Evolutionary conservation across 345 rosid genomes (phyloP).

Genomic region (Toxicodendron radicans): DNA sequence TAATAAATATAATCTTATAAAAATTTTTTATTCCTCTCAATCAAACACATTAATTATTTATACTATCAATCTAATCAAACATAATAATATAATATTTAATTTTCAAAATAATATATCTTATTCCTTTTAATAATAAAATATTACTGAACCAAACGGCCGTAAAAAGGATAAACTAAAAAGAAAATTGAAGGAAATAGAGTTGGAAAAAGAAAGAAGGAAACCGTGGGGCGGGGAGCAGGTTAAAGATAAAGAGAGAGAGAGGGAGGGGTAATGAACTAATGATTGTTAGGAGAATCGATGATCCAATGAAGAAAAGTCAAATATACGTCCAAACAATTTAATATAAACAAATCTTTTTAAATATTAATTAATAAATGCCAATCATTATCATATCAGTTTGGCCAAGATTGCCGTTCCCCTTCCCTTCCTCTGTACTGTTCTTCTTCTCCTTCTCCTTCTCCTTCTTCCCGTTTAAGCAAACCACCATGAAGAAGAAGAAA

Average conservation of each 20-base stretch:
- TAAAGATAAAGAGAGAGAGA: background rate
- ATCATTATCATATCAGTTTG: conserved; percentile 32
- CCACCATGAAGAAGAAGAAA: background rate
- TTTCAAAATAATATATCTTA: no score
- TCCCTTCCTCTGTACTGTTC: conserved; percentile 9
- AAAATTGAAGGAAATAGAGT: no score
- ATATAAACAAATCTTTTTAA: background rate
- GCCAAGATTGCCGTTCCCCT: conserved; percentile 9
- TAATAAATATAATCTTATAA: no score
- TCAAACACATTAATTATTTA: no score
- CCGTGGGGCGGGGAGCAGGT: background rate
- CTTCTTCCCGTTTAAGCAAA: conserved; percentile 1
- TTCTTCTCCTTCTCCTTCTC: background rate
- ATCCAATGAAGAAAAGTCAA: conserved; percentile 5
- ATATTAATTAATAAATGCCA: conserved; percentile 14
- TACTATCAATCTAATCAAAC: no score
- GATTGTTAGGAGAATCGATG: conserved; percentile 2
- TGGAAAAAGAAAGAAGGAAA: no score
- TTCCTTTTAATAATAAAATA: no score
- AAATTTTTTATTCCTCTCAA: no score
- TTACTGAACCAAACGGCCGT: no score
- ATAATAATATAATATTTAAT: no score
- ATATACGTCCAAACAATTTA: background rate
- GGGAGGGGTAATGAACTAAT: no score
- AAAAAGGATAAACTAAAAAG: no score